Conservation (phyloP, 2,329 filamentous ascomycete genomes). For the Huntiella moniliformis region DNA sequence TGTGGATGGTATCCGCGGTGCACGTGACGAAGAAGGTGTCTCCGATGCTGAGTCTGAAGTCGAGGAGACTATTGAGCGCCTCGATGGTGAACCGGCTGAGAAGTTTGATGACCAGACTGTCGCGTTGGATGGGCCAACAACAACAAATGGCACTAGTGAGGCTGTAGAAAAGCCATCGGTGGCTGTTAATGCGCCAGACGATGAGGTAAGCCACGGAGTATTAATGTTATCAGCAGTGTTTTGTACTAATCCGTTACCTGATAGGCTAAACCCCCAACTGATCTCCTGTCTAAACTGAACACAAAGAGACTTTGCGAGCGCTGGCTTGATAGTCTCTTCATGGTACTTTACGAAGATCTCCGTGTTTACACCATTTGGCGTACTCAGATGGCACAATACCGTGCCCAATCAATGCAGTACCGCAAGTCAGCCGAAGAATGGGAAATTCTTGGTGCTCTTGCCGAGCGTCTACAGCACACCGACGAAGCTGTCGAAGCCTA, state of each 20-base stretch:
- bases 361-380: slow-evolving; percentile 99
- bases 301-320: slow-evolving; percentile 95
- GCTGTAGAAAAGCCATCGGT: slow-evolving; percentile 7
- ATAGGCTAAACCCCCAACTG: slow-evolving; percentile 34
- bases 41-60: slow-evolving; percentile 39
- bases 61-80: slow-evolving; percentile 10
- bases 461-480: slow-evolving; percentile 77
- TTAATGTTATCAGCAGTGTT: neutral
- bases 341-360: slow-evolving; percentile 96
- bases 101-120: neutral
- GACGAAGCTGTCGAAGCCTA: slow-evolving; percentile 91
- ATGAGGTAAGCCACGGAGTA: neutral
- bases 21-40: slow-evolving; percentile 41
- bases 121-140: neutral
- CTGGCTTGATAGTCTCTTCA: slow-evolving; percentile 96
- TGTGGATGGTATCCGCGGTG: slow-evolving; percentile 54
- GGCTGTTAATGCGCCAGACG: slow-evolving; percentile 3
- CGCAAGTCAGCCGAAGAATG: slow-evolving; percentile 94
- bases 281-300: slow-evolving; percentile 74
- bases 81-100: slow-evolving; percentile 6
- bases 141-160: neutral
- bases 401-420: slow-evolving; percentile 83
- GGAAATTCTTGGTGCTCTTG: slow-evolving; percentile 89
- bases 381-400: slow-evolving; percentile 90
- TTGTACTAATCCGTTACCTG: neutral